Base-by-base conservation (phyloP, 1,284 basidiomycete genomes). In the Pascua sp. region DNA sequence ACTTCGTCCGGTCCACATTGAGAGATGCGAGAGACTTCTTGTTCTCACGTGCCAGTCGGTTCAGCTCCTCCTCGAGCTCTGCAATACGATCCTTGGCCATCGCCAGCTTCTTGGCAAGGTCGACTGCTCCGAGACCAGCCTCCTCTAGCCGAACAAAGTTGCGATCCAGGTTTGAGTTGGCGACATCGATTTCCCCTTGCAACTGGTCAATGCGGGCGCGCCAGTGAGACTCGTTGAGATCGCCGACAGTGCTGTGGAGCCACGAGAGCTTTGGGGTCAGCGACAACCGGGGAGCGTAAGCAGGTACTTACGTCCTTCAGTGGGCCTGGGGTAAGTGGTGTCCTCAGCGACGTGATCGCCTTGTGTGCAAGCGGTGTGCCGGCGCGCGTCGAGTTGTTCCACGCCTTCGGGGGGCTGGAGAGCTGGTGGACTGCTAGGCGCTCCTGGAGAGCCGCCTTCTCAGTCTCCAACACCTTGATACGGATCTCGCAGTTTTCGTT, bases 141-240 rank as follows among this genome's bases (percentile, higher is more conserved):
- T 68, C 67, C 53, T 79, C 77, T 13, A 81, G 72, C 40, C 77
- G 67, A 24, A 66, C 69, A 51, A 81, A 77, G 67, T 81, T 81
- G 51, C 68, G 62, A 64, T 81, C 80, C 11, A 81, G 72, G 42
- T 78, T 75, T 1, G 65, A 61, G 59, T 81, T 79, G 11, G 77
- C 78, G 12, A 67, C 62, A 7, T 68, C 59, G 15, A 81, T 70
- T 56, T 80, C 75, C 1, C 64, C 53, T 42, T 77, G 74, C n/a
- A 81, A 70, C 16, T 73, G 69, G 44, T 78, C 75, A 13, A 80
- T 67, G 49, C 79, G 76, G 8, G 73, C 72, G 16, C 63, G 66
- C 16, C 79, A 68, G 1, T 78, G 61, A 11, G 76, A 70, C 41
- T 73, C 71, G 51, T 77, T 72, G 4, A 66, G 59, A 45, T 74